phyloP scores from a whole-genome alignment of 768 basidiomycete genomes.

The Tylopilus intermedius region DNA sequence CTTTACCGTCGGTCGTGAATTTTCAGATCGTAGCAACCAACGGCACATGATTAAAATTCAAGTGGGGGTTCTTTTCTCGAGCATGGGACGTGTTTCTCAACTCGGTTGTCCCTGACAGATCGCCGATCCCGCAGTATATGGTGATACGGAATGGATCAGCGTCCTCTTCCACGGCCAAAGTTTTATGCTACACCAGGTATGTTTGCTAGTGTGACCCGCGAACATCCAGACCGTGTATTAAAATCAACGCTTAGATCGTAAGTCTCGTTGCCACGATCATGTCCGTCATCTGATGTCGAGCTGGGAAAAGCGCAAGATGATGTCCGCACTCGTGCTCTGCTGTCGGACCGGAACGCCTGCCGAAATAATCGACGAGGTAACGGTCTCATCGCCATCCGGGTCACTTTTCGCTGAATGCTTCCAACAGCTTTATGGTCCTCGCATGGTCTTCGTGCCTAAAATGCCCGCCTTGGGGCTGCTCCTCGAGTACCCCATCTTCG shows the following conservation, averaged over 20 bases:
- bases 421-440: slow-evolving; percentile 70
- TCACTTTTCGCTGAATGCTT: neutral
- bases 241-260: slow-evolving; percentile 25
- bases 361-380: slow-evolving; percentile 68
- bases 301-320: slow-evolving; percentile 86
- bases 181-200: slow-evolving; percentile 97
- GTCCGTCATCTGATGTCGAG: slow-evolving; percentile 8
- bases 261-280: slow-evolving; percentile 10
- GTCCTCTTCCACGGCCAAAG: slow-evolving; percentile 94
- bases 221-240: slow-evolving; percentile 20
- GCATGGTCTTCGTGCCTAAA: slow-evolving; percentile 81
- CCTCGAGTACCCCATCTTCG: slow-evolving; percentile 81
- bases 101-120: slow-evolving; percentile 41
- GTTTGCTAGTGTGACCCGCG: slow-evolving; percentile 19
- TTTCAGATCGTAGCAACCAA: slow-evolving; percentile 73
- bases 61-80: slow-evolving; percentile 34
- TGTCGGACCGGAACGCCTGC: slow-evolving; percentile 73
- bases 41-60: slow-evolving; percentile 87
- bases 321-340: slow-evolving; percentile 75
- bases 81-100: neutral
- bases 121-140: slow-evolving; percentile 81
- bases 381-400: neutral
- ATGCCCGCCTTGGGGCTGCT: slow-evolving; percentile 93
- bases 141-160: slow-evolving; percentile 91
- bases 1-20: slow-evolving; percentile 87